Evolutionary conservation across 495 filamentous ascomycete genomes (phyloP).

Genomic region (Xylaria bambusicola): DNA sequence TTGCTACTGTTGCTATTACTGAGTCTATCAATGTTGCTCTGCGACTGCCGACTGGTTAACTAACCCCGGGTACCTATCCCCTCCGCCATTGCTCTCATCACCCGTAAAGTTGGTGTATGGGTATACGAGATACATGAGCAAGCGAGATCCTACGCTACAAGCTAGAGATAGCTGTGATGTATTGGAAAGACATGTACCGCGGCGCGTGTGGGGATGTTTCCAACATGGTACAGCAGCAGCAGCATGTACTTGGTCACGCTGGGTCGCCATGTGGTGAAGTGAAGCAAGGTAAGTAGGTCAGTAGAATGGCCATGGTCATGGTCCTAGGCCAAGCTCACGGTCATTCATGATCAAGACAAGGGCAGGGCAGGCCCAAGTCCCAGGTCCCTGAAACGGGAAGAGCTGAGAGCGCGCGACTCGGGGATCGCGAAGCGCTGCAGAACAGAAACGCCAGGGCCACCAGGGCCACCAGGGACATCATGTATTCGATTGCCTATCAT

Average conservation of each 20-base stretch:
- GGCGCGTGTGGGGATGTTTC: slow-evolving; percentile 9
- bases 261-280: slow-evolving; percentile 16
- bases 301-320: neutral
- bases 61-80: neutral
- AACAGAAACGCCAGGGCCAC: neutral
- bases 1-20: too few species aligned
- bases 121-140: slow-evolving; percentile 7
- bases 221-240: slow-evolving; percentile 10
- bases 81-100: too few species aligned
- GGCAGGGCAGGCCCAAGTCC: neutral
- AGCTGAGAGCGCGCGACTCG: slow-evolving; percentile 17
- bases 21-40: too few species aligned
- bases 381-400: slow-evolving; percentile 17
- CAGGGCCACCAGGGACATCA: neutral
- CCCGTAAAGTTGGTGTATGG: neutral
- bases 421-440: slow-evolving; percentile 12
- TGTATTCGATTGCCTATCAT: slow-evolving; percentile 20
- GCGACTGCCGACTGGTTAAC: neutral
- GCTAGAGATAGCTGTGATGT: slow-evolving; percentile 1
- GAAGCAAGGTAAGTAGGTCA: slow-evolving; percentile 14
- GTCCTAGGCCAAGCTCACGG: neutral
- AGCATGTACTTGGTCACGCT: slow-evolving; percentile 11
- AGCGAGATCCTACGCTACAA: slow-evolving; percentile 15
- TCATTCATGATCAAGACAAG: neutral
- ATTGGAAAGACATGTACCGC: slow-evolving; percentile 10